Evolutionary conservation across 2,329 filamentous ascomycete genomes (phyloP).

Genomic region (Fusarium kyushuense): DNA sequence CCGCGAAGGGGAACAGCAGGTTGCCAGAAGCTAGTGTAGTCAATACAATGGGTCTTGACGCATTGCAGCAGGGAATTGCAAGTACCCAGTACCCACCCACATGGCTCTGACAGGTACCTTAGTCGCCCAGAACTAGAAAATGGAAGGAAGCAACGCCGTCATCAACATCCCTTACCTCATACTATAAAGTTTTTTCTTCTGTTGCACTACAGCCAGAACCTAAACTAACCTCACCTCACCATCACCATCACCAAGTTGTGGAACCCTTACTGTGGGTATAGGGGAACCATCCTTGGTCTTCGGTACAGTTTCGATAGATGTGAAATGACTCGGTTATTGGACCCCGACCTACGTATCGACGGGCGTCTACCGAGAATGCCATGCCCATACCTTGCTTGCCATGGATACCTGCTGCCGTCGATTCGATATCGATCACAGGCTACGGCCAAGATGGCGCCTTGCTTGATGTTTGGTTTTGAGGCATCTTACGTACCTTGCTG

Average conservation of each 20-base stretch:
- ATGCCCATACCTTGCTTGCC: conserved; percentile 6
- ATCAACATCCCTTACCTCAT: conserved; percentile 46
- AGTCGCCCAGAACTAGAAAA: conserved; percentile 23
- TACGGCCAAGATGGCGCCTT: conserved; percentile 31
- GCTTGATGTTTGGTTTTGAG: conserved; percentile 27
- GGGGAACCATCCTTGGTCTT: conserved; percentile 30
- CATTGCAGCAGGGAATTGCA: neutral
- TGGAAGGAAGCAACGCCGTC: conserved; percentile 30
- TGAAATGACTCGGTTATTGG: conserved; percentile 44
- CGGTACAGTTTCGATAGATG: conserved; percentile 37
- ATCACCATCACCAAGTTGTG: conserved; percentile 29
- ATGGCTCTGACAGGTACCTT: conserved; percentile 31
- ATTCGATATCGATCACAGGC: conserved; percentile 39
- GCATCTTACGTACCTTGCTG: conserved; percentile 29
- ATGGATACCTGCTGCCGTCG: conserved; percentile 19
- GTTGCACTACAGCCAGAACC: conserved; percentile 12
- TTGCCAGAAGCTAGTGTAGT: conserved; percentile 21
- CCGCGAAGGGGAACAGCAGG: conserved; percentile 32
- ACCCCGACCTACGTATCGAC: conserved; percentile 38
- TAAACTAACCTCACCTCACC: conserved; percentile 9
- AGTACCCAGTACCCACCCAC: conserved; percentile 28
- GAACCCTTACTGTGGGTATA: conserved; percentile 47
- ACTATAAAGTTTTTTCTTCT: conserved; percentile 36
- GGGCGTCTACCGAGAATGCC: conserved; percentile 34
- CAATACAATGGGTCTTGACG: conserved; percentile 11